Percentiles rank a stretch among this genome's conserved stretches.
Evolutionary conservation across 768 basidiomycete species (phyloP).

Genomic region (Psilocybe azurescens): DNA sequence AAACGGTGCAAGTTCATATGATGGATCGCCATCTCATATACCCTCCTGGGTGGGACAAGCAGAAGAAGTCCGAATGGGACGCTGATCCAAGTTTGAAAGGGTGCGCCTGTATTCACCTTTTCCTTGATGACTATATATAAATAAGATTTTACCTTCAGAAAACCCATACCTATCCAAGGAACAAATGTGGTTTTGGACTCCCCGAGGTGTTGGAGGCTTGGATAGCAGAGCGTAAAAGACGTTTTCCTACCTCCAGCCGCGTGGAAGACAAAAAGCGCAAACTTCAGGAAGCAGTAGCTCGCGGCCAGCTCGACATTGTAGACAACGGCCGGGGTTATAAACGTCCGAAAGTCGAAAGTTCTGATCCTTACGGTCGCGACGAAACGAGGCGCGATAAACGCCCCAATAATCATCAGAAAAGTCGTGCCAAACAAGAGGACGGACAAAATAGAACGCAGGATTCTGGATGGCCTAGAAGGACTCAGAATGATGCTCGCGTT

Average conservation of each 20-base stretch:
- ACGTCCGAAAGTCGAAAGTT: slow-evolving; percentile 21
- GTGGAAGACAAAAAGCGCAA: slow-evolving; percentile 85
- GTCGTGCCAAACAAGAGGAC: neutral
- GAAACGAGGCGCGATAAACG: neutral
- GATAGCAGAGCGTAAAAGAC: slow-evolving; percentile 87
- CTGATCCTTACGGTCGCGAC: neutral
- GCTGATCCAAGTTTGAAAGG: slow-evolving; percentile 84
- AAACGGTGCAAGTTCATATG: slow-evolving; percentile 79
- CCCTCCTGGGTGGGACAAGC: slow-evolving; percentile 72
- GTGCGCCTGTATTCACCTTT: slow-evolving; percentile 40
- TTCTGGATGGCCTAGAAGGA: slow-evolving; percentile 12
- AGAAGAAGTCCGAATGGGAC: slow-evolving; percentile 71
- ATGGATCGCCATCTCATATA: slow-evolving; percentile 92
- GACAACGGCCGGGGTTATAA: slow-evolving; percentile 51
- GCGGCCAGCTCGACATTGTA: slow-evolving; percentile 70
- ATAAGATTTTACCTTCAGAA: slow-evolving; percentile 44
- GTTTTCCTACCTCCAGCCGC: slow-evolving; percentile 76
- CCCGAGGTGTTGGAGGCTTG: slow-evolving; percentile 81
- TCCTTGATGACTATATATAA: neutral
- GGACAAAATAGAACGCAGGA: slow-evolving; percentile 11
- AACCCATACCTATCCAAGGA: slow-evolving; percentile 77
- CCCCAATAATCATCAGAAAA: slow-evolving; percentile 1
- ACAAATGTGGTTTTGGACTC: slow-evolving; percentile 80
- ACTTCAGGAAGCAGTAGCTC: slow-evolving; percentile 75
- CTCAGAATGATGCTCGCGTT: slow-evolving; percentile 1